Evolutionary conservation across 371 early-diverging fungal genomes (phyloP).

Genomic region (Rhizopus delemar): DNA sequence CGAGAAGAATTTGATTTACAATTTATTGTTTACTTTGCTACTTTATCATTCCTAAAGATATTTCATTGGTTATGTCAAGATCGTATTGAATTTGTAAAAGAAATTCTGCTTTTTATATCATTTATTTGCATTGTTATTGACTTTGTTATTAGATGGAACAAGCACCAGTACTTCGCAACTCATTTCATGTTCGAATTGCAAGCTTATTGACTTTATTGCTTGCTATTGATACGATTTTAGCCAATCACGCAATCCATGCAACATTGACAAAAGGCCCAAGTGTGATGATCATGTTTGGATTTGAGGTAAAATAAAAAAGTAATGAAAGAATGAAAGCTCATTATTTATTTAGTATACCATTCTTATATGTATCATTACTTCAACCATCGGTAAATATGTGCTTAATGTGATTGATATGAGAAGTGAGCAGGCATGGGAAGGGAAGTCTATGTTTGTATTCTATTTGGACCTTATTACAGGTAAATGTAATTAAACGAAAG

Average conservation of each 20-base stretch:
- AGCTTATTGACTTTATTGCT: conserved; percentile 67
- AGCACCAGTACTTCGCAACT: conserved; percentile 60
- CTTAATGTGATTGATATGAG: conserved; percentile 83
- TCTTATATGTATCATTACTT: conserved; percentile 69
- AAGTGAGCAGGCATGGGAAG: conserved; percentile 90
- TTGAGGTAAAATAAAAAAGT: conserved; percentile 67
- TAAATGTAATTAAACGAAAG: conserved; percentile 26
- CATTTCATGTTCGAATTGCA: conserved; percentile 72
- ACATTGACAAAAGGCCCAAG: conserved; percentile 69
- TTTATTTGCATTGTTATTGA: neutral
- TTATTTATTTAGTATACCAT: conserved; percentile 75
- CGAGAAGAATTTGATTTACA: conserved; percentile 90
- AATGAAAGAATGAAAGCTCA: neutral
- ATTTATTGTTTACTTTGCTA: conserved; percentile 79
- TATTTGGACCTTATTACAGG: conserved; percentile 82
- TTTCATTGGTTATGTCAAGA: conserved; percentile 96
- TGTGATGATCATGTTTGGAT: conserved; percentile 96
- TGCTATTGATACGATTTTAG: conserved; percentile 67
- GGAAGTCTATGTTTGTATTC: conserved; percentile 88
- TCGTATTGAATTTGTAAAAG: conserved; percentile 87
- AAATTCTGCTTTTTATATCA: neutral
- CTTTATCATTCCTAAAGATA: conserved; percentile 85
- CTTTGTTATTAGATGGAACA: conserved; percentile 77
- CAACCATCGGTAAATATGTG: conserved; percentile 79
- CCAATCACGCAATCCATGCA: conserved; percentile 65